These are phyloP conservation scores for Cutaneotrichosporon cutaneum DNA, from an alignment of 1,284 basidiomycete species.

Conservation along the genomic window DNA sequence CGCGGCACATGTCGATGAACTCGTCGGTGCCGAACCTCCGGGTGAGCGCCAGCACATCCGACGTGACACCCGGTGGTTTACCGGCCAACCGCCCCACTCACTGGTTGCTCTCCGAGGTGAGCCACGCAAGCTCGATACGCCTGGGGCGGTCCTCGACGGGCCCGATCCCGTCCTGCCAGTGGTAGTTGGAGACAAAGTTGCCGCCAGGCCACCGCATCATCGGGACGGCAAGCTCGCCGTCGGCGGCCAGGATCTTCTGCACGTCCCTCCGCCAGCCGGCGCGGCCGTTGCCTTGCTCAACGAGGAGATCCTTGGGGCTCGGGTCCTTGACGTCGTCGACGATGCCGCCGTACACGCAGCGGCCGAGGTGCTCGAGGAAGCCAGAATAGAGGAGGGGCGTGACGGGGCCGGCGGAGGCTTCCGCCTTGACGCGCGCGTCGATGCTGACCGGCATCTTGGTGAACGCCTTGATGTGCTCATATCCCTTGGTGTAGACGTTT, in stretches of 20 bases:
- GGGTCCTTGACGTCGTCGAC: constrained; percentile 55
- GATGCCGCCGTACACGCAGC: constrained; percentile 64
- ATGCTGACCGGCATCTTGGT: constrained; percentile 4
- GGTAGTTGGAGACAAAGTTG: constrained; percentile 59
- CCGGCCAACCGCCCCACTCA: background rate
- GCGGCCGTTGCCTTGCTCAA: constrained; percentile 38
- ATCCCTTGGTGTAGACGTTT: constrained; percentile 7
- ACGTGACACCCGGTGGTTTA: background rate
- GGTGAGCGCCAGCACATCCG: background rate
- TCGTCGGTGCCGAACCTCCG: constrained; percentile 60
- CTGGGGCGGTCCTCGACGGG: constrained; percentile 59
- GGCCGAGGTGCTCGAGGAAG: constrained; percentile 61
- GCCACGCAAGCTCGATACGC: constrained; percentile 63
- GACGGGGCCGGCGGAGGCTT: constrained; percentile 16
- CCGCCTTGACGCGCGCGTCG: constrained; percentile 6
- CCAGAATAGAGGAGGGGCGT: constrained; percentile 57
- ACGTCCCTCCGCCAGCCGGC: constrained; percentile 63
- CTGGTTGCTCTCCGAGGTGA: constrained; percentile 61
- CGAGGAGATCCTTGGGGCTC: constrained; percentile 40
- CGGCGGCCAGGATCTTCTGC: constrained; percentile 57
- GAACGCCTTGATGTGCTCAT: constrained; percentile 10
- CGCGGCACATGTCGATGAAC: constrained; percentile 45
- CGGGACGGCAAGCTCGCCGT: constrained; percentile 57
- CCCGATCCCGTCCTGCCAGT: constrained; percentile 65
- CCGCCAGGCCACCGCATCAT: constrained; percentile 62